A percentile compares a stretch with the other conserved stretches of the same genome.
Evolutionary conservation across 345 rosid species (phyloP).

Genomic region (Eucalyptus erythrocorys): DNA sequence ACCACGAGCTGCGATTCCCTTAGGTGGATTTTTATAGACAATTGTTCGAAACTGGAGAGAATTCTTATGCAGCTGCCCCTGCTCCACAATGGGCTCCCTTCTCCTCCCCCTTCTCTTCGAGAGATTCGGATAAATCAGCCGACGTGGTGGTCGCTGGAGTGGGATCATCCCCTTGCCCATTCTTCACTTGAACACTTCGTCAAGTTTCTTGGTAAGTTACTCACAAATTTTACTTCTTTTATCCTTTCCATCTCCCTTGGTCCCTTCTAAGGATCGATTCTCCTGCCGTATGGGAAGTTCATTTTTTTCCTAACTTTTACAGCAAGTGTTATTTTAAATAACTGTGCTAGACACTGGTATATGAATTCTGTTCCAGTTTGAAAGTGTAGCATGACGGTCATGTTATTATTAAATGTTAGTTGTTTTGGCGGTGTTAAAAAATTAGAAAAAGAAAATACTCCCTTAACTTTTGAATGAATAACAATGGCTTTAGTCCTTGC

Average conservation of each 20-base stretch:
- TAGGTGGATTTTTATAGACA: accelerated
- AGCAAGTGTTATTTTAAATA: not conserved
- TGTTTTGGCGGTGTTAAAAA: not conserved
- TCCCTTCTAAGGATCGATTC: not conserved
- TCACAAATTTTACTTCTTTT: no score
- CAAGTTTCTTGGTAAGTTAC: no score
- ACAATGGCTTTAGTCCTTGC: accelerated
- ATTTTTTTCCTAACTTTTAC: not conserved
- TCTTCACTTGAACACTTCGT: no score
- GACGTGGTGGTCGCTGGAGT: no score
- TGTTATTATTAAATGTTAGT: not conserved
- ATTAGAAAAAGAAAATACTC: not conserved
- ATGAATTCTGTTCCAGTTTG: not conserved
- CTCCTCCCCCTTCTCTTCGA: no score
- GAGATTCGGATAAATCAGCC: no score
- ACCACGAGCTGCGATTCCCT: no score
- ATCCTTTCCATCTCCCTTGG: not conserved
- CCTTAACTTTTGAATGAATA: not conserved
- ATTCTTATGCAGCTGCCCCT: no score
- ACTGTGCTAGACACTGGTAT: not conserved
- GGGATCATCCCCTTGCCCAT: no score
- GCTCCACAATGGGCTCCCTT: no score
- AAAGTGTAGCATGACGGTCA: not conserved
- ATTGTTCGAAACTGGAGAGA: no score
- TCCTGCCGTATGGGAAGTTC: not conserved